phyloP scores from a whole-genome alignment of 176 grass and related monocot genomes.

The Juncus inflexus region DNA sequence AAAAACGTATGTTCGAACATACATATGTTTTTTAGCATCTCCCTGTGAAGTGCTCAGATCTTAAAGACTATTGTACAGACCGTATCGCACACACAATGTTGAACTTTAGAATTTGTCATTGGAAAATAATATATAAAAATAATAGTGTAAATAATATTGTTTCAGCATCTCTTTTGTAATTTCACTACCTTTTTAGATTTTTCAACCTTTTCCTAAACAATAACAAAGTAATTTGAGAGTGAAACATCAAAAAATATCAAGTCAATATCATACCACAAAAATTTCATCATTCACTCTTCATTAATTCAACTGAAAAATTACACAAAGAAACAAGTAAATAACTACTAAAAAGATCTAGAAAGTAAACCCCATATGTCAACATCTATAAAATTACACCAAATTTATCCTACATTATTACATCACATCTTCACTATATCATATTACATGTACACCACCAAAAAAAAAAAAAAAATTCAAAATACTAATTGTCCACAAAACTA shows the following conservation, averaged over 20 bases:
- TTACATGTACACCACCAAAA: constrained; percentile 21
- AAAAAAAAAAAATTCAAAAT: constrained; percentile 9
- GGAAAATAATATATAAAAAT: no score
- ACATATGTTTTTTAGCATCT: no score
- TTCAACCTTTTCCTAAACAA: no score
- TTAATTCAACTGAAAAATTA: background rate
- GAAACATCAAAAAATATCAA: background rate
- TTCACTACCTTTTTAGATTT: no score
- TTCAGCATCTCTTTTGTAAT: no score
- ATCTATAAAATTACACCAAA: background rate
- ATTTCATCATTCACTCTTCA: background rate
- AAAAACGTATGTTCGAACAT: no score
- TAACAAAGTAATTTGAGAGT: no score
- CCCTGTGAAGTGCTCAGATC: no score
- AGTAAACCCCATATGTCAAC: background rate
- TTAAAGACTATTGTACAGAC: no score
- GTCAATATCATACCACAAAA: background rate
- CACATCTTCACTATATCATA: constrained; percentile 20
- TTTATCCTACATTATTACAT: constrained; percentile 27
- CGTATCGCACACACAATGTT: no score
- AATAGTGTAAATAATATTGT: no score
- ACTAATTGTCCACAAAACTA: background rate
- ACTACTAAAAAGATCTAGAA: background rate
- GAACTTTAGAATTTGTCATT: no score
- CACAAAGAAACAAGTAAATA: background rate